These are phyloP conservation scores for Phytophthora foliorum DNA, from an alignment of 352 stramenopile genomes.

Conservation along the genomic window DNA sequence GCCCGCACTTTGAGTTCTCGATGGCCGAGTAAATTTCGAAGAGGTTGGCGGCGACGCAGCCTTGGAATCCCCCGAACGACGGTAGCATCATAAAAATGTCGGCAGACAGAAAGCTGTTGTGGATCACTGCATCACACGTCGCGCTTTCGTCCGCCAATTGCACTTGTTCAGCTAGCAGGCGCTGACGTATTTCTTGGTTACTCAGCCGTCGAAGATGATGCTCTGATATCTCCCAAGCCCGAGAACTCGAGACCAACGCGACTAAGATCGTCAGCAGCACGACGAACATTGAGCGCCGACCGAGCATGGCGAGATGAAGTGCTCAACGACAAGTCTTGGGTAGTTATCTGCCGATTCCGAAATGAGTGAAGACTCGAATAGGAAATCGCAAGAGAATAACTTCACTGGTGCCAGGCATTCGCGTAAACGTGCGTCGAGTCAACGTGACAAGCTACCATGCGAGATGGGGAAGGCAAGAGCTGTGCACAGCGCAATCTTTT, in stretches of 20 bases:
- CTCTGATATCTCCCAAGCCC: neutral
- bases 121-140: slow-evolving; percentile 42
- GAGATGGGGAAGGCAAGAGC: slow-evolving; percentile 4
- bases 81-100: slow-evolving; percentile 23
- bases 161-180: slow-evolving; percentile 16
- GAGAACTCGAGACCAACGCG: neutral
- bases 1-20: slow-evolving; percentile 37
- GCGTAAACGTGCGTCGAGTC: neutral
- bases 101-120: slow-evolving; percentile 42
- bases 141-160: slow-evolving; percentile 29
- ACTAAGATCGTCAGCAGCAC: slow-evolving; percentile 8
- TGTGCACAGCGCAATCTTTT: no score
- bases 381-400: no score
- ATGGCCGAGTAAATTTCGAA: slow-evolving; percentile 43
- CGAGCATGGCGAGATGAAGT: neutral
- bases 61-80: slow-evolving; percentile 42
- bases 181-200: slow-evolving; percentile 17
- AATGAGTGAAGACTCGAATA: slow-evolving; percentile 5
- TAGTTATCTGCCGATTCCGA: slow-evolving; percentile 4
- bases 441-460: slow-evolving; percentile 7
- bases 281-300: neutral
- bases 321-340: neutral
- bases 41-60: slow-evolving; percentile 55
- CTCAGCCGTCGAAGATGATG: slow-evolving; percentile 14
- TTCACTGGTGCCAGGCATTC: no score